phyloP scores from a whole-genome alignment of 2,329 filamentous ascomycete genomes.

The Fusarium anguioides region DNA sequence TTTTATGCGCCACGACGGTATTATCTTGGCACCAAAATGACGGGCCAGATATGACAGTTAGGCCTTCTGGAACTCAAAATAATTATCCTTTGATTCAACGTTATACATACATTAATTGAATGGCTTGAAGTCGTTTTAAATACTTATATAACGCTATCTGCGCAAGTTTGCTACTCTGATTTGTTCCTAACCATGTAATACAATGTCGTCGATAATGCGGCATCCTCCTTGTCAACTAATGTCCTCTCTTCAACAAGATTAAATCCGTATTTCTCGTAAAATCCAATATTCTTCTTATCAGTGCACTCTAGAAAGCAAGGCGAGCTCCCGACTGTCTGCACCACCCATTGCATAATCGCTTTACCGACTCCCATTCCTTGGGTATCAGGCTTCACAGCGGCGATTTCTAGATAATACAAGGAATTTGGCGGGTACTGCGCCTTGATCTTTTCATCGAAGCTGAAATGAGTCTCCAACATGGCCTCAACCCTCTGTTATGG shows the following conservation, averaged over 20 bases:
- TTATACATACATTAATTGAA: too few species aligned
- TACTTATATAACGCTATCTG: too few species aligned
- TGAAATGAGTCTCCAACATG: neutral
- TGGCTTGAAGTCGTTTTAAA: too few species aligned
- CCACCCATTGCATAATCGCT: neutral
- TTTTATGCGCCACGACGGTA: too few species aligned
- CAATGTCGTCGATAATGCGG: neutral
- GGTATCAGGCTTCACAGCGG: neutral
- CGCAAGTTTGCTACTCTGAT: too few species aligned
- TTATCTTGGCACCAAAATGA: too few species aligned
- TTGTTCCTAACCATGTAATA: neutral
- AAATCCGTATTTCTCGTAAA: neutral
- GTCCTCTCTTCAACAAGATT: neutral
- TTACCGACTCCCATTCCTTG: neutral
- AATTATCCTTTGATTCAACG: too few species aligned
- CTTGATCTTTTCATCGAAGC: neutral
- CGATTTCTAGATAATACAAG: neutral
- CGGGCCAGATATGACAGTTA: too few species aligned
- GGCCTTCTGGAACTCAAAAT: too few species aligned
- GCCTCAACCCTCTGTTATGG: neutral
- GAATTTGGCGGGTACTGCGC: neutral
- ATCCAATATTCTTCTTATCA: neutral
- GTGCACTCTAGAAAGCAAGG: neutral
- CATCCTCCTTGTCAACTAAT: neutral
- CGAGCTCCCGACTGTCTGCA: neutral